Percentiles rank a stretch among this genome's conserved stretches.
phyloP scores from a whole-genome alignment of 2,329 filamentous ascomycete genomes.

The Arachnomyces sp. region DNA sequence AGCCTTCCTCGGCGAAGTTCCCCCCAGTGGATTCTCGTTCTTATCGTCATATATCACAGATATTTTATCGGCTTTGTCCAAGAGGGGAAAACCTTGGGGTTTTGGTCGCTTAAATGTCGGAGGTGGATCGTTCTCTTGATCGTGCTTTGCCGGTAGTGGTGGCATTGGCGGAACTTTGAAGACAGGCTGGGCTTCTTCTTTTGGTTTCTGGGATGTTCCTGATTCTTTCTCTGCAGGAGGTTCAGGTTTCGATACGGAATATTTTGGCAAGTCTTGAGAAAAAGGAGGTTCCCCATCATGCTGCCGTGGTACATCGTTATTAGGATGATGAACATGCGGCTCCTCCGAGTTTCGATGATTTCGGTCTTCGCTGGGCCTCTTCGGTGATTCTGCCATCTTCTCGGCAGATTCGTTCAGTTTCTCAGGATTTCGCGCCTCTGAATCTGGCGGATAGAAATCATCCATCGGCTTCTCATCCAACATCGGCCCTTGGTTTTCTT shows the following conservation, averaged over 20 bases:
- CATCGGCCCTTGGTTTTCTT: conserved; percentile 50
- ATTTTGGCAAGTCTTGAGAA: conserved; percentile 26
- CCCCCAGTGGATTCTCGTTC: conserved; percentile 38
- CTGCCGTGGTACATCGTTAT: conserved; percentile 12
- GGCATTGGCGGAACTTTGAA: conserved; percentile 53
- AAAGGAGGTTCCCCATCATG: conserved; percentile 25
- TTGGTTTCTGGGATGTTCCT: conserved; percentile 20
- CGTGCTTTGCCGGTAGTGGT: conserved; percentile 55
- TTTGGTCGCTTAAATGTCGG: conserved; percentile 60
- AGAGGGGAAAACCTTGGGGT: conserved; percentile 45
- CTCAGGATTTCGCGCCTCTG: conserved; percentile 8
- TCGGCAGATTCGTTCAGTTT: conserved; percentile 22
- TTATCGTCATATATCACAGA: conserved; percentile 43
- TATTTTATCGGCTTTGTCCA: conserved; percentile 52
- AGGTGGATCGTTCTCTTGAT: conserved; percentile 79
- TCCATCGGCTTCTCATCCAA: conserved; percentile 22
- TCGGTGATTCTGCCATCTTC: conserved; percentile 18
- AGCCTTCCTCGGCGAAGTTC: conserved; percentile 38
- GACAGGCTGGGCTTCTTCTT: conserved; percentile 42
- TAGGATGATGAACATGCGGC: too few species aligned
- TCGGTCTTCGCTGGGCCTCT: too few species aligned
- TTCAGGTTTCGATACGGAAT: conserved; percentile 34
- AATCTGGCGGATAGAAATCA: conserved; percentile 10
- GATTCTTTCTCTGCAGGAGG: conserved; percentile 34
- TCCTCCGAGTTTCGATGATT: too few species aligned